Evolutionary conservation across 495 filamentous ascomycete species (phyloP), one percentile per base, ranked within the genome.

Genomic region (Penicillium cinerascens): DNA sequence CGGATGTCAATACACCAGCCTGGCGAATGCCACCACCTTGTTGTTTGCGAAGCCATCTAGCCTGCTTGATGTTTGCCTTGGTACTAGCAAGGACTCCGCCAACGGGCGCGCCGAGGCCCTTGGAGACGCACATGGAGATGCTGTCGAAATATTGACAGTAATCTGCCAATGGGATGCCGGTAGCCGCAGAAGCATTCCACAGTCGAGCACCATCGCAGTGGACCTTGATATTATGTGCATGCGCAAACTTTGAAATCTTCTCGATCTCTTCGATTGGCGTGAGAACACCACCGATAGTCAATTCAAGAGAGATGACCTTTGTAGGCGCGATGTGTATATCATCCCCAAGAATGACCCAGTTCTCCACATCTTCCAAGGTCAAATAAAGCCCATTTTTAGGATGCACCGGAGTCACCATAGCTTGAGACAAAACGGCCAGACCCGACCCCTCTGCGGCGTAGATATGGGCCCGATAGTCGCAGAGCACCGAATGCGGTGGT

Each of bases 361-460:
- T 73, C 56, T 79, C 54, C 33, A 92, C 67, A 60, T 92, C 88
- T 36, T 84, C 80, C 15, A 89, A 69, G 0, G 86, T 90, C 16
- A 93, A 65, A 53, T 88, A 80, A 6, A 80, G 68, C 6, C 80
- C 80, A 55, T 91, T 92, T 22, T 57, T 65, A 0, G 87, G 86
- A 15, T 73, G 61, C 3, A 88, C 78, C 0, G 77, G 62, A 22
- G 79, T 79, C 4, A 86, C 68, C 51, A 82, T 65, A 2, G 87
- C 86, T 16, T 83, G 80, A 10, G 75, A 81, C 17, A 89, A 63
- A 2, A 72, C 68, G 0, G 85, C 81, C 10, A 83, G 69, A 1
- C 87, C 88, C 42, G 86, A 86, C n/a, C 87, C 88, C 65, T 92
- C 88, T 54, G 85, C 82, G 37, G 79, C 68, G 26, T 85, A 71